phyloP scores from a whole-genome alignment of 352 stramenopile genomes.

The Globisporangium ultimum region DNA sequence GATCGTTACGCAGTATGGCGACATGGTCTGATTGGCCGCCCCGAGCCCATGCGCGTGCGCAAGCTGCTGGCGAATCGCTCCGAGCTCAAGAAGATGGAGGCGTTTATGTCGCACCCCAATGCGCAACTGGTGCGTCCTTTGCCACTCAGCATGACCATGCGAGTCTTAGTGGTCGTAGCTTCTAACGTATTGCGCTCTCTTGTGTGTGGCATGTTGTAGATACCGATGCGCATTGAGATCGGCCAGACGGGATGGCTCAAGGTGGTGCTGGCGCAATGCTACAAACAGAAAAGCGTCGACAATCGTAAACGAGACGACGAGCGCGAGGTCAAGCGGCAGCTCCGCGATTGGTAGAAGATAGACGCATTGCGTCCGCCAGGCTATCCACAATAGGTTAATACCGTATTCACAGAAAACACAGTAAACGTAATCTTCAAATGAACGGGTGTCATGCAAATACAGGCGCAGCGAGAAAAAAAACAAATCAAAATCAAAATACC shows the following conservation, averaged over 20 bases:
- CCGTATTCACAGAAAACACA: too few relatives aligned
- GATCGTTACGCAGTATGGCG: conserved; percentile 46
- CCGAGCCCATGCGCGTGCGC: conserved; percentile 60
- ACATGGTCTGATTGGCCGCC: conserved; percentile 67
- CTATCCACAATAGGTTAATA: too few relatives aligned
- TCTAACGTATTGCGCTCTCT: not conserved
- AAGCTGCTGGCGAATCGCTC: conserved; percentile 73
- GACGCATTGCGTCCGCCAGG: too few relatives aligned
- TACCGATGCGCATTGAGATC: conserved; percentile 70
- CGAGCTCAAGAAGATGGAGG: conserved; percentile 75
- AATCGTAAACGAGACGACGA: conserved; percentile 73
- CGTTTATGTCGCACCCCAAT: conserved; percentile 56
- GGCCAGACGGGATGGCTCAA: conserved; percentile 84
- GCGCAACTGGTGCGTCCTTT: conserved; percentile 52
- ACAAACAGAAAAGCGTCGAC: conserved; percentile 62
- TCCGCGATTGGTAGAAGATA: conserved; percentile 62
- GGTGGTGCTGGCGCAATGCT: conserved; percentile 70
- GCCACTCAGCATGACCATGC: too few relatives aligned
- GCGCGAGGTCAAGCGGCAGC: conserved; percentile 67
- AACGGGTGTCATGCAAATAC: too few relatives aligned
- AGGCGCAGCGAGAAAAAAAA: too few relatives aligned
- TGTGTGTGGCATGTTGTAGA: conserved; percentile 23
- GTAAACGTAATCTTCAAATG: too few relatives aligned
- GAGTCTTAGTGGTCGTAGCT: not conserved
- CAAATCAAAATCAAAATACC: too few relatives aligned